Evolutionary conservation across 805 yeast species (phyloP).

Genomic region (Cyberlindnera veronae): DNA sequence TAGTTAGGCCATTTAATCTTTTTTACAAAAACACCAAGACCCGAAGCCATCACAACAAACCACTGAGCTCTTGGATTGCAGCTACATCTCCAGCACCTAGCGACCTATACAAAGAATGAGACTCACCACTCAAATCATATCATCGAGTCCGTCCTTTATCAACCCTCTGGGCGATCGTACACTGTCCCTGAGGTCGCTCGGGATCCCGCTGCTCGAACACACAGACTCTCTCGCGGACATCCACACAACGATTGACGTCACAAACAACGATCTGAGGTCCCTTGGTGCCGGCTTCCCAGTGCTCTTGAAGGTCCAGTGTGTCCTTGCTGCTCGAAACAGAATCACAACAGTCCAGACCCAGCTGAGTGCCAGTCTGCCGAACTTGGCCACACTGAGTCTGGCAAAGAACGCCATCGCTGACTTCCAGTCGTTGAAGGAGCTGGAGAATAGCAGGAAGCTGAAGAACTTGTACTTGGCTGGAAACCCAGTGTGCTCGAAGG

Average conservation of each 20-base stretch:
- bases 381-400: slow-evolving; percentile 50
- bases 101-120: too few species aligned
- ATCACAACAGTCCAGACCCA: slow-evolving; percentile 41
- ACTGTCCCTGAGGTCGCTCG: slow-evolving; percentile 38
- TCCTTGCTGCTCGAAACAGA: slow-evolving; percentile 63
- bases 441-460: slow-evolving; percentile 40
- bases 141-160: slow-evolving; percentile 47
- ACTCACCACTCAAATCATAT: slow-evolving; percentile 47
- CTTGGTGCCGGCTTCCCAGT: slow-evolving; percentile 42
- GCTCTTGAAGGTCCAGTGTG: slow-evolving; percentile 41
- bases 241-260: slow-evolving; percentile 59
- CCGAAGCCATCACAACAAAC: too few species aligned
- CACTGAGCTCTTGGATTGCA: not conserved
- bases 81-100: too few species aligned
- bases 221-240: slow-evolving; percentile 39
- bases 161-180: slow-evolving; percentile 40
- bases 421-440: slow-evolving; percentile 40
- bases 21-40: too few species aligned
- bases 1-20: too few species aligned
- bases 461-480: slow-evolving; percentile 49
- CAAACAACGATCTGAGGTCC: slow-evolving; percentile 65
- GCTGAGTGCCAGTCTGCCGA: slow-evolving; percentile 37
- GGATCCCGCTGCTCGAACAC: slow-evolving; percentile 42
- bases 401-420: slow-evolving; percentile 46
- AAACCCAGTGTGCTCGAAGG: slow-evolving; percentile 50